phyloP scores from a whole-genome alignment of 108 stramenopile genomes.

The Skeletonema marinoi region DNA sequence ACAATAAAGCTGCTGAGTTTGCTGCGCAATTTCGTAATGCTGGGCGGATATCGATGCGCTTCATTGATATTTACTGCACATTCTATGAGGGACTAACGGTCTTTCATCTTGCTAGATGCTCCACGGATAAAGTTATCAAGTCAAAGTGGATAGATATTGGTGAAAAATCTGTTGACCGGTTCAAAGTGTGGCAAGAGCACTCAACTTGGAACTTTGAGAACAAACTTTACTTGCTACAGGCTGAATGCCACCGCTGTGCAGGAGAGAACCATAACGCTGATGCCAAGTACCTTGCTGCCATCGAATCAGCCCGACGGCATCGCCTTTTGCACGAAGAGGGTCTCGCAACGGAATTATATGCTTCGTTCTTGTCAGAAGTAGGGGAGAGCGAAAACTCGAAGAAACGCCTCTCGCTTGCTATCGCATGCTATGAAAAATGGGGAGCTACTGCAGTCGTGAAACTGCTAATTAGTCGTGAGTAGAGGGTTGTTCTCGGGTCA shows the following conservation, averaged over 20 bases:
- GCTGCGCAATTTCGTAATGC: neutral
- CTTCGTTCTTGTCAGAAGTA: neutral
- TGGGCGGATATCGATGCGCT: neutral
- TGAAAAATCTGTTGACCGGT: neutral
- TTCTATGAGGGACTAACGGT: conserved; percentile 13
- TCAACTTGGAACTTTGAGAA: conserved; percentile 24
- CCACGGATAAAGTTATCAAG: neutral
- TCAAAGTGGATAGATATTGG: neutral
- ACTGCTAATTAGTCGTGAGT: neutral
- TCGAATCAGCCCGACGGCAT: conserved; percentile 12
- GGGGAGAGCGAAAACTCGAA: neutral
- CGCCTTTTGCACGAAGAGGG: conserved; percentile 21
- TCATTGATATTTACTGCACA: conserved; percentile 1
- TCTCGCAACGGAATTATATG: conserved; percentile 9
- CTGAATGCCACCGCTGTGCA: neutral
- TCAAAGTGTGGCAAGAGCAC: neutral
- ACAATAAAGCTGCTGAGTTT: neutral
- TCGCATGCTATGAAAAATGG: conserved; percentile 1
- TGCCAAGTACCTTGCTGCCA: conserved; percentile 8
- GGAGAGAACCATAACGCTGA: neutral
- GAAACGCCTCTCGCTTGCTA: neutral
- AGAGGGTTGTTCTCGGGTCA: too few relatives aligned
- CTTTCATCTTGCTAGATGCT: conserved; percentile 1
- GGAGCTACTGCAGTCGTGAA: neutral
- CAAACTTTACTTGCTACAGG: neutral